Evolutionary conservation across 495 filamentous ascomycete species (phyloP).

Genomic region (Paragyromitra xinjiangensis): DNA sequence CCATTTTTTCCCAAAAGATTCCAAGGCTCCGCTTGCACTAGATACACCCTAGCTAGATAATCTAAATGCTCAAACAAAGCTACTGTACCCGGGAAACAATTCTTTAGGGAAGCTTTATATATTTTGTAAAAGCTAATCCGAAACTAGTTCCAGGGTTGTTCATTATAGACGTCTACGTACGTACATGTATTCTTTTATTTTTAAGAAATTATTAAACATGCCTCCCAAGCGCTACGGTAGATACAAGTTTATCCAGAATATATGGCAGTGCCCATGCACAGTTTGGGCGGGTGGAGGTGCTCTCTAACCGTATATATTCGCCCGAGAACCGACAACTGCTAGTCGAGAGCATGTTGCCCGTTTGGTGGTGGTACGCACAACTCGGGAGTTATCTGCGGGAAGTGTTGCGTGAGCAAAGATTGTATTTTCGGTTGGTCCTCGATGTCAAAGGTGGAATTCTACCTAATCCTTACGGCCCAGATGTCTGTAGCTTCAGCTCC

Average conservation of each 20-base stretch:
- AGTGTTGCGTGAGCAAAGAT: conserved; percentile 2
- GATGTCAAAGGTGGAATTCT: background rate
- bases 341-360: conserved; percentile 25
- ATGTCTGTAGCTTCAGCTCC: background rate
- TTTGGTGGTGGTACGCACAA: conserved; percentile 8
- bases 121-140: too few relatives aligned
- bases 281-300: conserved; percentile 1
- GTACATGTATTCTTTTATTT: background rate
- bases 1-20: background rate
- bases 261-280: background rate
- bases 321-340: background rate
- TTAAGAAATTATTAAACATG: background rate
- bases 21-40: too few relatives aligned
- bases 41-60: background rate
- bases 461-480: background rate
- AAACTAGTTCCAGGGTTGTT: background rate
- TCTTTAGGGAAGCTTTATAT: too few relatives aligned
- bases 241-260: background rate
- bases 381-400: conserved; percentile 2
- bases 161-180: background rate
- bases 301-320: background rate
- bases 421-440: background rate
- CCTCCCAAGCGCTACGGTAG: background rate
- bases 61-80: too few relatives aligned
- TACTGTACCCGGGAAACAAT: too few relatives aligned